Percentiles rank a stretch among this genome's conserved stretches.
Conservation (phyloP, 176 grass and related monocot species). For the Oryza australiensis region DNA sequence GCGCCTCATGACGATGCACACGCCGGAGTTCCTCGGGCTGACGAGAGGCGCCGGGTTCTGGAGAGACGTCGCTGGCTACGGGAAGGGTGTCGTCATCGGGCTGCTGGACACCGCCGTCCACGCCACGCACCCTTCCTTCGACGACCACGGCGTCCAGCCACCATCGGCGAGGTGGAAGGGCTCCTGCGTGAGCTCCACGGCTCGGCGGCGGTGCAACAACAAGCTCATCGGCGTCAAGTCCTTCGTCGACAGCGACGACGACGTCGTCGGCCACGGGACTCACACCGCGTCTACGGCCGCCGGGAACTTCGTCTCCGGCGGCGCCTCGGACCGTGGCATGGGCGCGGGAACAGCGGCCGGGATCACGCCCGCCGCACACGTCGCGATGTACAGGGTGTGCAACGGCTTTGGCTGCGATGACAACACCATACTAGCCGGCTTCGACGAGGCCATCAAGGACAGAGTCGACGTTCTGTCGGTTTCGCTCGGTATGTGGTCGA, state of each 20-base stretch:
- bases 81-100: constrained; percentile 46
- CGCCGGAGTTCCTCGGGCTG: constrained; percentile 30
- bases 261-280: constrained; percentile 26
- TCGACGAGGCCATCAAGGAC: constrained; percentile 22
- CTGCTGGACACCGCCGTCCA: constrained; percentile 46
- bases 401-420: neutral
- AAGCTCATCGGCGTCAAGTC: constrained; percentile 14
- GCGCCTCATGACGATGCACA: constrained; percentile 42
- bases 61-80: constrained; percentile 13
- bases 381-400: constrained; percentile 50
- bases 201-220: constrained; percentile 26
- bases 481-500: neutral
- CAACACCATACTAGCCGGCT: neutral
- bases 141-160: neutral
- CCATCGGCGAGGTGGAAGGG: constrained; percentile 1
- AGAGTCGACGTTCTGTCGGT: constrained; percentile 56
- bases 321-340: neutral
- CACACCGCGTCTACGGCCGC: constrained; percentile 44
- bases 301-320: constrained; percentile 6
- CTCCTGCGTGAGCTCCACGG: neutral
- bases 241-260: neutral
- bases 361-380: constrained; percentile 31
- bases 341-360: constrained; percentile 5
- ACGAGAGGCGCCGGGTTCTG: neutral
- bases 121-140: constrained; percentile 17